Base-by-base conservation (phyloP, 768 basidiomycete species). In the Pisolithus tinctorius region DNA sequence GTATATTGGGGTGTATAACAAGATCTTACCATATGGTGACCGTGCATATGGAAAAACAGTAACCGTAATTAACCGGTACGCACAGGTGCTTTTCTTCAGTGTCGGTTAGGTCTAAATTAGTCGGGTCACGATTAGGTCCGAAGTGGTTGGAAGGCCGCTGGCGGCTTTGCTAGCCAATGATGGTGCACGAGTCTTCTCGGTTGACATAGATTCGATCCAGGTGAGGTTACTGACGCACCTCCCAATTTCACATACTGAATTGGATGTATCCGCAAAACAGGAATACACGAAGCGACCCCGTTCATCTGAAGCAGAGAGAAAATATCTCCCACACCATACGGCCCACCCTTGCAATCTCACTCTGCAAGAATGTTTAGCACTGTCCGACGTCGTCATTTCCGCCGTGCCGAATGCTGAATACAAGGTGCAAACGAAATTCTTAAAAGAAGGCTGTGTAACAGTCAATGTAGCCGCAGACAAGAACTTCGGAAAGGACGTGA, bases 101-200 rank as follows among this genome's bases (percentile, higher is more conserved):
- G 17, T 31, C 38, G 34, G 50, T 30, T 27, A 29, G 23, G 25
- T 23, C 51, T 23, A 48, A 17, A 16, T 26, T 47, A 29, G 52
- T 39, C 45, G 49, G 58, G 51, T 34, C 9, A 27, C 17, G 16
- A n/a, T 34, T 59, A 91, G 93, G 55, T 94, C 91, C 37, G 96
- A 99, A 67, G 96, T 99, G 34, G 96, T 99, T 14, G 96, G 96
- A 16, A 78, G 96, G 53, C 96, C 95, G 11, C 76, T 98, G n/a
- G 95, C 93, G 0, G 96, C 96, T 4, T 74, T 99, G 43, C 78
- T 98, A 39, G 83, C 94, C 3, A 99, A 99, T 64, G 96, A 99
- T 63, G 96, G 96, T 27, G 96, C 95, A 2, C 78, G 93, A 8
- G 96, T 97, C 5, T 85, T 97, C 61, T 94, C 91, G 6, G 90